Evolutionary conservation across 371 early-diverging fungal species (phyloP).

Genomic region (Mucor indicus): DNA sequence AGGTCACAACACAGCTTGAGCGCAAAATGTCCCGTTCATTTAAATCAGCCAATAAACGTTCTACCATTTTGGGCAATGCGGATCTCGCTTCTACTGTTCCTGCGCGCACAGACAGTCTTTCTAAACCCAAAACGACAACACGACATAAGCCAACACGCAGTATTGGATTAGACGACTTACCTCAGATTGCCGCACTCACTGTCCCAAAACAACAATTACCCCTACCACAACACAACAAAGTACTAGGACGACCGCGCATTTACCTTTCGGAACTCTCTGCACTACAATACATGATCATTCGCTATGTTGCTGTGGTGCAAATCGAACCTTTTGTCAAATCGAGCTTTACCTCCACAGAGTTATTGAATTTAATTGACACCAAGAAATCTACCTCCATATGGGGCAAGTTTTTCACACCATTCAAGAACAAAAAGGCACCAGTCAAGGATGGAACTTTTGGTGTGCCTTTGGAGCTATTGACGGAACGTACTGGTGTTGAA

Average conservation of each 20-base stretch:
- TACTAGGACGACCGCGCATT: constrained; percentile 24
- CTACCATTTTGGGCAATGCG: constrained; percentile 43
- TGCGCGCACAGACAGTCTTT: constrained; percentile 32
- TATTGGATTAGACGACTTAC: constrained; percentile 29
- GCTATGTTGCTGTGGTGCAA: constrained; percentile 80
- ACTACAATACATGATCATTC: constrained; percentile 81
- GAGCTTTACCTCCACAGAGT: constrained; percentile 60
- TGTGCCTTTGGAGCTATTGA: constrained; percentile 41
- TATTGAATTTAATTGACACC: constrained; percentile 68
- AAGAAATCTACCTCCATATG: constrained; percentile 72
- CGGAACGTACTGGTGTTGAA: constrained; percentile 75
- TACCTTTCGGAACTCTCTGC: constrained; percentile 82
- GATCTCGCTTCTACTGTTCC: constrained; percentile 14
- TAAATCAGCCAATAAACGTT: constrained; percentile 51
- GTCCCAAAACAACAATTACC: constrained; percentile 3
- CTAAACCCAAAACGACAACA: not conserved
- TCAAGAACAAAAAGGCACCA: constrained; percentile 47
- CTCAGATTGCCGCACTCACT: constrained; percentile 25
- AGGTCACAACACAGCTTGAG: constrained; percentile 50
- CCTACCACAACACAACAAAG: not conserved
- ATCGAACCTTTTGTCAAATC: constrained; percentile 72
- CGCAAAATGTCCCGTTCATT: constrained; percentile 62
- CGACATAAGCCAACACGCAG: constrained; percentile 22
- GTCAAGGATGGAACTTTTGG: constrained; percentile 55
- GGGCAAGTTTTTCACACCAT: constrained; percentile 68